These are phyloP conservation scores for Adansonia gregorii DNA, from an alignment of 441 rosid genomes.

Conservation along the genomic window DNA sequence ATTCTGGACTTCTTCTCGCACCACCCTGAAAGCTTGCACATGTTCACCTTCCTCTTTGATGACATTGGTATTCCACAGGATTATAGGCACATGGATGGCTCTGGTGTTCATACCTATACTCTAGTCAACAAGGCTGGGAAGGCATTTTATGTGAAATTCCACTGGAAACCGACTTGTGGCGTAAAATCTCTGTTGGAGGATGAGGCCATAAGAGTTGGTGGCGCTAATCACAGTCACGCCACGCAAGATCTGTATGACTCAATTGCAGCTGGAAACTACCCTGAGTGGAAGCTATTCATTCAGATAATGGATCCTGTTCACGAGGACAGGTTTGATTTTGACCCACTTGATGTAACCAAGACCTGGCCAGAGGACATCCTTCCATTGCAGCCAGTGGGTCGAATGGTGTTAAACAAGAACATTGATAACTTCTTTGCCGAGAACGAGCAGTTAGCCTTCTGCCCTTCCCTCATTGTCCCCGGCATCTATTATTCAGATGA, in stretches of 20 bases:
- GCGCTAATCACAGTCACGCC: slow-evolving; percentile 95
- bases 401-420: slow-evolving; percentile 92
- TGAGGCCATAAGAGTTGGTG: slow-evolving; percentile 86
- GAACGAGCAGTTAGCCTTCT: slow-evolving; percentile 88
- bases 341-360: slow-evolving; percentile 97
- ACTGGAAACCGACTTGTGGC: slow-evolving; percentile 94
- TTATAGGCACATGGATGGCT: slow-evolving; percentile 97
- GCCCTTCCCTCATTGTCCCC: slow-evolving; percentile 88
- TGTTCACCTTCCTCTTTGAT: slow-evolving; percentile 83
- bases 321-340: slow-evolving; percentile 83
- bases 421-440: slow-evolving; percentile 96
- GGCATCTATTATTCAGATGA: slow-evolving; percentile 87
- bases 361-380: slow-evolving; percentile 95
- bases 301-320: slow-evolving; percentile 81
- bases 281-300: slow-evolving; percentile 88
- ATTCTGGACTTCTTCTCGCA: slow-evolving; percentile 88
- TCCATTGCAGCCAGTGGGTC: slow-evolving; percentile 92
- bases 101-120: slow-evolving; percentile 80
- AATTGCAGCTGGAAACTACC: slow-evolving; percentile 83
- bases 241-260: slow-evolving; percentile 91
- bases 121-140: slow-evolving; percentile 83
- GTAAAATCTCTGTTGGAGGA: slow-evolving; percentile 78
- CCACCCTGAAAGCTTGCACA: slow-evolving; percentile 93
- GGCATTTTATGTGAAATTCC: slow-evolving; percentile 81
- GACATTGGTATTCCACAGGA: slow-evolving; percentile 90